These are phyloP conservation scores for Ophiostoma sp. DNA, from an alignment of 2,329 filamentous ascomycete genomes.

Conservation along the genomic window DNA sequence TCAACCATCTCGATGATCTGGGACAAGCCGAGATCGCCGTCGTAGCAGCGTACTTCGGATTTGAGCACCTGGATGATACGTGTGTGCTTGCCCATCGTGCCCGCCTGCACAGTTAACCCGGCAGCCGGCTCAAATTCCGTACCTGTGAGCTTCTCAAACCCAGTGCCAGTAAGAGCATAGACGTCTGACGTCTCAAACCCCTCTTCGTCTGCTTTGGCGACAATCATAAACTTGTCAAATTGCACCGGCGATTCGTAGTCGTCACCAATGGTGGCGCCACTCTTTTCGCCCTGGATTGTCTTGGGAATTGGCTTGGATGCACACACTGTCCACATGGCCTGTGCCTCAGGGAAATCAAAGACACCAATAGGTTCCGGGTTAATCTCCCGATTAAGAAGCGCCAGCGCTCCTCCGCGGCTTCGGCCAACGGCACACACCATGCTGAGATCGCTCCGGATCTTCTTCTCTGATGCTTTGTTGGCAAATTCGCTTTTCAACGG, in stretches of 20 bases:
- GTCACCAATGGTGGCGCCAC: constrained; percentile 44
- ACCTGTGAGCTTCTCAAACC: constrained; percentile 68
- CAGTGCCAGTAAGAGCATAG: constrained; percentile 66
- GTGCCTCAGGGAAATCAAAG: constrained; percentile 66
- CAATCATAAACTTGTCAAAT: constrained; percentile 76
- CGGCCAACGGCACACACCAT: constrained; percentile 58
- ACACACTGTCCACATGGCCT: constrained; percentile 75
- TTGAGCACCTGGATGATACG: constrained; percentile 83
- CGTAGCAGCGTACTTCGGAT: constrained; percentile 83
- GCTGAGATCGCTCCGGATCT: constrained; percentile 53
- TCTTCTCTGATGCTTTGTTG: constrained; percentile 37
- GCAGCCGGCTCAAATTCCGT: constrained; percentile 91
- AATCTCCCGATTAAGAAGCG: constrained; percentile 71
- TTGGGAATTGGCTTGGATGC: constrained; percentile 63
- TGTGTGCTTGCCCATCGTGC: constrained; percentile 71
- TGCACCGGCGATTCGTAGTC: constrained; percentile 57
- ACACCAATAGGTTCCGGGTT: constrained; percentile 65
- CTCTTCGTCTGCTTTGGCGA: constrained; percentile 64
- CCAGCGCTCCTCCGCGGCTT: constrained; percentile 63
- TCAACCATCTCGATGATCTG: constrained; percentile 93
- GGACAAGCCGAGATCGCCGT: constrained; percentile 78
- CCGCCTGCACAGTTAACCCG: constrained; percentile 79
- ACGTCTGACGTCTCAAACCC: constrained; percentile 73
- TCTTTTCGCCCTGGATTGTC: constrained; percentile 48
- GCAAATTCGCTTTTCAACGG: constrained; percentile 42